A percentile compares a stretch with the other conserved stretches of the same genome.
Evolutionary conservation across 2,329 filamentous ascomycete species (phyloP).

Genomic region (Grosmannia clavigera): DNA sequence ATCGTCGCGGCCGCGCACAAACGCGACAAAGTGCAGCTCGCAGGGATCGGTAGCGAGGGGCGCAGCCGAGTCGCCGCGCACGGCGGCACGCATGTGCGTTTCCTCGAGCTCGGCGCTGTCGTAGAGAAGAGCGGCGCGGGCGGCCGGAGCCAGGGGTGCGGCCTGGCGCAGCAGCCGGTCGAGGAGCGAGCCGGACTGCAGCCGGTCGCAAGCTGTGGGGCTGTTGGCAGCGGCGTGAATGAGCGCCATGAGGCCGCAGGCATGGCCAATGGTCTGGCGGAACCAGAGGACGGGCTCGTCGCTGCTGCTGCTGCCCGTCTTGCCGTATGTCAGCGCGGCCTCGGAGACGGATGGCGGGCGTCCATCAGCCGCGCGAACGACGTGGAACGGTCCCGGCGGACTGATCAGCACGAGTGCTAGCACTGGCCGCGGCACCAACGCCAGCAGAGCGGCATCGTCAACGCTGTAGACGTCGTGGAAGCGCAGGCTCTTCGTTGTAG

Average conservation of each 20-base stretch:
- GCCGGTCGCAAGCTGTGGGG: conserved; percentile 32
- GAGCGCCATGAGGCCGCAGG: conserved; percentile 81
- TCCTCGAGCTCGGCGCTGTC: conserved; percentile 56
- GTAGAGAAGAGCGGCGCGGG: conserved; percentile 59
- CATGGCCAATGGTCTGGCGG: conserved; percentile 86
- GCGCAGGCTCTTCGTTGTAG: conserved; percentile 27
- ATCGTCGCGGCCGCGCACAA: conserved; percentile 54
- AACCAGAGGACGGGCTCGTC: conserved; percentile 79
- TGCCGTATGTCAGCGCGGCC: conserved; percentile 27
- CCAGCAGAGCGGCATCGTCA: conserved; percentile 63
- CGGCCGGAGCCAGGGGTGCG: conserved; percentile 43
- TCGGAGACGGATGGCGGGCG: conserved; percentile 19
- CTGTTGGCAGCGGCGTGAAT: conserved; percentile 62
- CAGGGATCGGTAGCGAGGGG: conserved; percentile 36
- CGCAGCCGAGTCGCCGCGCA: conserved; percentile 50
- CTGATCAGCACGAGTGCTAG: conserved; percentile 59
- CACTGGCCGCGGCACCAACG: conserved; percentile 63
- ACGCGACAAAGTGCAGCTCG: conserved; percentile 71
- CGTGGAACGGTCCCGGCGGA: conserved; percentile 33
- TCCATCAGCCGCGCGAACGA: conserved; percentile 40
- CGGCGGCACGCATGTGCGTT: conserved; percentile 56
- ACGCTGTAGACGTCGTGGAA: conserved; percentile 79
- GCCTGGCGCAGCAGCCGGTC: conserved; percentile 49
- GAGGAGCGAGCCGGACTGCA: conserved; percentile 42
- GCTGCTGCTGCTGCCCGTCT: conserved; percentile 26